Percentiles rank a stretch among this genome's conserved stretches.
Conservation (phyloP, 805 yeast genomes). For the Yamadazyma insecticola region DNA sequence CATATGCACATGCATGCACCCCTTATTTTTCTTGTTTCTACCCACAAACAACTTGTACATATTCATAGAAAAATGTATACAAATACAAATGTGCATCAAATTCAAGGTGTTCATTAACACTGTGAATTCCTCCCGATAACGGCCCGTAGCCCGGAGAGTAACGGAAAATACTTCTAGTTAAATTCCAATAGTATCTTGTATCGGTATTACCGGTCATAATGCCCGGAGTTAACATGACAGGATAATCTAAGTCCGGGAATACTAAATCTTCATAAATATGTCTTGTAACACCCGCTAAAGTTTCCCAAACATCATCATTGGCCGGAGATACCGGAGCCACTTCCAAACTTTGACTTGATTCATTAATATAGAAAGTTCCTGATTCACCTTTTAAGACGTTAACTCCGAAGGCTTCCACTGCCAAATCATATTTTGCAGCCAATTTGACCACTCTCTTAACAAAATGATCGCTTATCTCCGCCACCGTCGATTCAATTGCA, state of each 20-base stretch:
- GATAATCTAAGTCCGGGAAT: slow-evolving; percentile 25
- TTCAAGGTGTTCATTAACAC: slow-evolving; percentile 30
- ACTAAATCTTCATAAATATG: slow-evolving; percentile 57
- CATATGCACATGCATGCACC: no score
- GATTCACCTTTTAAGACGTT: slow-evolving; percentile 12
- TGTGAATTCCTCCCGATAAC: no score
- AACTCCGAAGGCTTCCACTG: slow-evolving; percentile 17
- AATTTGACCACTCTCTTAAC: slow-evolving; percentile 16
- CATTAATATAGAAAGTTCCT: slow-evolving; percentile 13
- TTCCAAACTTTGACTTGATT: slow-evolving; percentile 20
- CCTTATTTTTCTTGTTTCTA: no score
- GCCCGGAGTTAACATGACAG: slow-evolving; percentile 41
- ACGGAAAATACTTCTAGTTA: slow-evolving; percentile 53
- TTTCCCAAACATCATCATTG: slow-evolving; percentile 45
- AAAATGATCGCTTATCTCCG: slow-evolving; percentile 18
- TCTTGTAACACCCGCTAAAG: slow-evolving; percentile 59
- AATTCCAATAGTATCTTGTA: slow-evolving; percentile 54
- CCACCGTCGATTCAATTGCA: slow-evolving; percentile 24
- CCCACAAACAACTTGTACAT: no score
- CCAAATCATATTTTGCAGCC: slow-evolving; percentile 24
- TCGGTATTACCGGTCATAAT: slow-evolving; percentile 60
- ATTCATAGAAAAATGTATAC: slow-evolving; percentile 39
- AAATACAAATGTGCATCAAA: slow-evolving; percentile 31
- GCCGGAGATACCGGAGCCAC: slow-evolving; percentile 46
- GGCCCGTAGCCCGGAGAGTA: slow-evolving; percentile 32